A percentile compares a stretch with the other conserved stretches of the same genome.
Conservation (phyloP, 1,284 basidiomycete genomes). For the Trichosporon coremiiforme region DNA sequence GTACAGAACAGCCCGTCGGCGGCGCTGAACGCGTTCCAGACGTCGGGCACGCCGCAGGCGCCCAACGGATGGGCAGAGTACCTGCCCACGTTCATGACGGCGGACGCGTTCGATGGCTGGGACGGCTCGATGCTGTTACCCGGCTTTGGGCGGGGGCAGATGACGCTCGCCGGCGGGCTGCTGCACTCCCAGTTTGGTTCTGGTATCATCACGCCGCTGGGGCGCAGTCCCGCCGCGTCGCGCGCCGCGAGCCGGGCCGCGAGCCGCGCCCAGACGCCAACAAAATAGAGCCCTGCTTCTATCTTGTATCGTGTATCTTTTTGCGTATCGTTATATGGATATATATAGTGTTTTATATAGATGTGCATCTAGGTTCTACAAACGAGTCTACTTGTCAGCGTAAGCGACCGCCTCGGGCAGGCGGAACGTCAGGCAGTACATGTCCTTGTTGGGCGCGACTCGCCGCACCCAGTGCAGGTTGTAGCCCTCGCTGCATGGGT, state of each 20-base stretch:
- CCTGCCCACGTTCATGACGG: conserved; percentile 51
- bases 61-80: conserved; percentile 51
- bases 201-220: conserved; percentile 55
- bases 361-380: conserved; percentile 22
- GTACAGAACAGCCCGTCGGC: conserved; percentile 46
- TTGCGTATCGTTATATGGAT: conserved; percentile 9
- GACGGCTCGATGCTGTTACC: conserved; percentile 55
- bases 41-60: conserved; percentile 36
- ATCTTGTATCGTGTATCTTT: conserved; percentile 7
- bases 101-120: conserved; percentile 56
- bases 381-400: background rate
- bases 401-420: conserved; percentile 64
- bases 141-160: conserved; percentile 54
- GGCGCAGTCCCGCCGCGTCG: conserved; percentile 32
- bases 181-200: conserved; percentile 55
- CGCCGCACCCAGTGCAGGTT: conserved; percentile 78
- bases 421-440: conserved; percentile 96
- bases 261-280: conserved; percentile 28
- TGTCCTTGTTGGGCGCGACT: conserved; percentile 95
- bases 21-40: conserved; percentile 22
- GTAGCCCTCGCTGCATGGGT: conserved; percentile 60
- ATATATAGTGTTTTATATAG: conserved; percentile 17
- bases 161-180: conserved; percentile 54
- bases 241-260: conserved; percentile 27
- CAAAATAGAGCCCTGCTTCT: conserved; percentile 13